A percentile compares a stretch with the other conserved stretches of the same genome.
These are phyloP conservation scores for Naganishia onofrii DNA, from an alignment of 768 basidiomycete genomes.

Conservation along the genomic window DNA sequence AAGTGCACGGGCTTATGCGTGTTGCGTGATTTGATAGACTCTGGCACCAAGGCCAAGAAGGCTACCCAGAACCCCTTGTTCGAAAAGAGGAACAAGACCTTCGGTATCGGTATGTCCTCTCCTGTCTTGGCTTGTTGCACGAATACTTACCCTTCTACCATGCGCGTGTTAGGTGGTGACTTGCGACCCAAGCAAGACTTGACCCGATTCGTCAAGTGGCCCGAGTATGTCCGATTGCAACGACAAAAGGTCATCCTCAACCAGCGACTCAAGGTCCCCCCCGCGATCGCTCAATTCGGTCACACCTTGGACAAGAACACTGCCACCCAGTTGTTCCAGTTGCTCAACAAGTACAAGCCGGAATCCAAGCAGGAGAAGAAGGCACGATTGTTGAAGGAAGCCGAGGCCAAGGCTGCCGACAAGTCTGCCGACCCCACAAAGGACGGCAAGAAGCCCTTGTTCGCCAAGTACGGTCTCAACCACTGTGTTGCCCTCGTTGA, in stretches of 20 bases:
- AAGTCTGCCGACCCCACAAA: conserved; percentile 64
- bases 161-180: conserved; percentile 73
- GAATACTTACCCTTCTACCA: not conserved
- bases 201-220: conserved; percentile 99
- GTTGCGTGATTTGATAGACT: conserved; percentile 21
- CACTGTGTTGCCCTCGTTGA: conserved; percentile 89
- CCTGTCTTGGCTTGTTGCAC: not conserved
- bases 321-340: conserved; percentile 94
- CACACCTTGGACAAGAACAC: conserved; percentile 99
- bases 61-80: conserved; percentile 86
- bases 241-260: conserved; percentile 97
- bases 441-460: conserved; percentile 91
- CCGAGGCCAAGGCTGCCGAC: conserved; percentile 74
- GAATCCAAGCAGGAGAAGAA: conserved; percentile 91
- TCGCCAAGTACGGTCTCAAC: conserved; percentile 95
- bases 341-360: conserved; percentile 77
- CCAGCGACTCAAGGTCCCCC: conserved; percentile 97
- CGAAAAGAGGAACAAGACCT: conserved; percentile 84
- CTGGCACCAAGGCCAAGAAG: conserved; percentile 69
- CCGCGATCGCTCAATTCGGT: conserved; percentile 92
- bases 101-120: conserved; percentile 74
- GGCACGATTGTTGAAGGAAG: conserved; percentile 68
- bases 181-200: conserved; percentile 83
- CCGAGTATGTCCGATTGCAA: conserved; percentile 95
- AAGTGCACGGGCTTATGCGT: not conserved